phyloP scores from a whole-genome alignment of 805 yeast genomes.

The Lipomyces japonicus region DNA sequence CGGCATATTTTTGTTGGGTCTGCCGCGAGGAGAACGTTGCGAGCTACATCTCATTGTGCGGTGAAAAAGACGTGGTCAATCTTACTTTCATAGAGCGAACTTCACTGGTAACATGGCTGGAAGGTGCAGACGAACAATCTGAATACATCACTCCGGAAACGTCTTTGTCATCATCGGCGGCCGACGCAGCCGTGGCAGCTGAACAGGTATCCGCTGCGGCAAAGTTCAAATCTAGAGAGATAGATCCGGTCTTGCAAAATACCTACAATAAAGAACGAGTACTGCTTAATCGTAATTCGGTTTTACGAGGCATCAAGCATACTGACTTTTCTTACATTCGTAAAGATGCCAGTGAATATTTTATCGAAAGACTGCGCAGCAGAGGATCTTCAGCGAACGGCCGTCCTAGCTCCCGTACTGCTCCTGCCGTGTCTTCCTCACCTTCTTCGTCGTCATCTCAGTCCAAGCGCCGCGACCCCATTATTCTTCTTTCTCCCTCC shows the following conservation, averaged over 20 bases:
- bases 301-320: constrained; percentile 39
- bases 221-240: constrained; percentile 29
- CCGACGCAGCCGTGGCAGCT: not conserved
- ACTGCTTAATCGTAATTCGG: constrained; percentile 44
- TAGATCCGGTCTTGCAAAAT: constrained; percentile 51
- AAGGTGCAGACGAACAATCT: constrained; percentile 52
- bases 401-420: not conserved
- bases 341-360: constrained; percentile 34
- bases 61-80: constrained; percentile 57
- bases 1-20: constrained; percentile 74
- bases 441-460: constrained; percentile 1
- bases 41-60: constrained; percentile 74
- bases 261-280: constrained; percentile 45
- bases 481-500: constrained; percentile 72
- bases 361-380: constrained; percentile 16
- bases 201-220: not conserved
- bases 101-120: constrained; percentile 77
- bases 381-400: constrained; percentile 1
- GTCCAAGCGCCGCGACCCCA: constrained; percentile 54
- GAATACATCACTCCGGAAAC: constrained; percentile 18
- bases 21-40: constrained; percentile 70
- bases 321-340: constrained; percentile 37
- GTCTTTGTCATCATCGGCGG: not conserved
- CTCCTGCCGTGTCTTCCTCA: constrained; percentile 3
- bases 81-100: constrained; percentile 81